These are phyloP conservation scores for Macadamia tetraphylla DNA, from an alignment of 164 flowering plant species.

Conservation along the genomic window DNA sequence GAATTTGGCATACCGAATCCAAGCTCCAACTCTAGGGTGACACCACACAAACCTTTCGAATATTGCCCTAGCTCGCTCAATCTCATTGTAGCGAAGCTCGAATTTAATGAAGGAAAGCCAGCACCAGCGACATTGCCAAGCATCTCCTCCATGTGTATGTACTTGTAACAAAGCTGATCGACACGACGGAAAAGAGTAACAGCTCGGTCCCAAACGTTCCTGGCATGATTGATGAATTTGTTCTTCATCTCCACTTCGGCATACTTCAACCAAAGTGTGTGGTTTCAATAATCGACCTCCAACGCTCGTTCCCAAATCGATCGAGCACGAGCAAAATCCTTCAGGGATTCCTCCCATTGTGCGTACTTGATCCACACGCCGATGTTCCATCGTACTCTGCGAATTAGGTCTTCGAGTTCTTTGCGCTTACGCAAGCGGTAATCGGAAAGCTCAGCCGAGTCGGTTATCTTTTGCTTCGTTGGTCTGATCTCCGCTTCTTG, in stretches of 20 bases:
- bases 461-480: slow-evolving; percentile 92
- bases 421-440: slow-evolving; percentile 86
- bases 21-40: slow-evolving; percentile 62
- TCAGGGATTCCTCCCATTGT: slow-evolving; percentile 91
- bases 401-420: slow-evolving; percentile 75
- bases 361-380: slow-evolving; percentile 88
- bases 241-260: slow-evolving; percentile 89
- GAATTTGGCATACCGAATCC: slow-evolving; percentile 83
- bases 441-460: slow-evolving; percentile 71
- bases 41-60: slow-evolving; percentile 68
- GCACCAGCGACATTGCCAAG: slow-evolving; percentile 85
- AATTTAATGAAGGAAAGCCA: slow-evolving; percentile 83
- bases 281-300: slow-evolving; percentile 75
- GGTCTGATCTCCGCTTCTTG: slow-evolving; percentile 94
- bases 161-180: slow-evolving; percentile 95
- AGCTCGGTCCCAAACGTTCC: slow-evolving; percentile 91
- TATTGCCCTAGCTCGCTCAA: slow-evolving; percentile 65
- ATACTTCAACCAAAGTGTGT: slow-evolving; percentile 83
- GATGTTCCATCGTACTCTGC: slow-evolving; percentile 72
- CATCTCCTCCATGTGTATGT: slow-evolving; percentile 94
- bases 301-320: slow-evolving; percentile 92
- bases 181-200: slow-evolving; percentile 60
- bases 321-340: slow-evolving; percentile 75
- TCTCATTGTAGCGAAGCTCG: slow-evolving; percentile 72
- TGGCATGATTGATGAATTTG: slow-evolving; percentile 71